Percentiles rank a stretch among this genome's conserved stretches.
These are phyloP conservation scores for Rhododendron kiyosumense DNA, from an alignment of 148 eudicot genomes.

Conservation along the genomic window DNA sequence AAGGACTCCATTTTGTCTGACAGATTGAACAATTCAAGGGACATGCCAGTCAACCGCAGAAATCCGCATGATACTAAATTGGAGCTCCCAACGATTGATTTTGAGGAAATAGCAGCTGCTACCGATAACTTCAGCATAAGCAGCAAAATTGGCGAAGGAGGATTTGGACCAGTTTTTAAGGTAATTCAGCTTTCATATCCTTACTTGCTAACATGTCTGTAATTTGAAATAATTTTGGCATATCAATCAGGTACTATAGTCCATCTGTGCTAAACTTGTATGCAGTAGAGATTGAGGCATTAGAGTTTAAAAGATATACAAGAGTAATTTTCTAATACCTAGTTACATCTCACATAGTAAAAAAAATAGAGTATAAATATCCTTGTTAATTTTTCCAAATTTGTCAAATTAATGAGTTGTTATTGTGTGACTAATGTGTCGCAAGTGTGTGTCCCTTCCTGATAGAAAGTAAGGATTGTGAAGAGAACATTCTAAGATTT, in stretches of 20 bases:
- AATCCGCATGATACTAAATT: neutral
- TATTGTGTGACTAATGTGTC: neutral
- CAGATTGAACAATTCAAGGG: neutral
- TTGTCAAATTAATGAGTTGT: neutral
- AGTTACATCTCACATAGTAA: neutral
- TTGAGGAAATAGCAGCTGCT: constrained; percentile 10
- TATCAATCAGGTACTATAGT: neutral
- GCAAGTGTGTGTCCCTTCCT: neutral
- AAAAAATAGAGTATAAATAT: neutral
- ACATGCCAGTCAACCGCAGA: neutral
- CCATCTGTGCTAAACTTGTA: neutral
- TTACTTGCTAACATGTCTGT: neutral
- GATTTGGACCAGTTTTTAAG: constrained; percentile 24
- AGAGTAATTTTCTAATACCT: neutral
- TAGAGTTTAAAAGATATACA: neutral
- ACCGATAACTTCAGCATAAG: constrained; percentile 20
- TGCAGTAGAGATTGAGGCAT: neutral
- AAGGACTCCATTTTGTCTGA: neutral
- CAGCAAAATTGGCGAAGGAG: constrained; percentile 33
- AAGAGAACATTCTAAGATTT: neutral
- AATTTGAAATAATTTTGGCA: neutral
- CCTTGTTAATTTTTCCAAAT: neutral
- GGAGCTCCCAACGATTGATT: constrained; percentile 25
- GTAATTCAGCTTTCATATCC: neutral
- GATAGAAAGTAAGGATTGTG: neutral